Base-by-base conservation (phyloP, 1,284 basidiomycete genomes). In the Acaromyces ingoldii region DNA sequence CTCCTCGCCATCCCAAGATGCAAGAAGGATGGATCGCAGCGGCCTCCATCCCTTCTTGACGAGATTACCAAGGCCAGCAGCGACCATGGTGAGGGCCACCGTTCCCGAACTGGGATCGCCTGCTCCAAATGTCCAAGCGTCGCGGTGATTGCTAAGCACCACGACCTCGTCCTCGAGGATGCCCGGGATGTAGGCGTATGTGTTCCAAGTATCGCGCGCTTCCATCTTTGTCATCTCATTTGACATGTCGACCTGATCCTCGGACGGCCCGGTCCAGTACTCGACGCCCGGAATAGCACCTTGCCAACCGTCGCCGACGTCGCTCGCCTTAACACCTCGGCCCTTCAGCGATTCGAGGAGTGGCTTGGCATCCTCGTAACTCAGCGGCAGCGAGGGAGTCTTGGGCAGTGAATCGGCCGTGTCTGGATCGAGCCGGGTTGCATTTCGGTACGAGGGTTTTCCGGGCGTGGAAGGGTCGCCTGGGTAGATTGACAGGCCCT, bases 1-100 rank as follows among this genome's bases (percentile, higher is more conserved):
- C 81, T 91, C 92, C 78, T 96, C 91, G 0, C 84, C 92, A 75
- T 93, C 90, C 91, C 89, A 95, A 59, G 84, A 87, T 3, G 88
- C 89, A 47, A 96, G 80, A n/a, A 93, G 77, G 65, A 93, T 84
- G 15, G 88, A 92, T 52, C 91, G 80, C 34, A 91, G 77, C 3
- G 92, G 92, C 66, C 84, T 87, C 92, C 92, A 97, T 24, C 90
- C 91, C 13, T 78, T 79, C 60, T 78, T 79, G 21, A 88, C 71
- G 1, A 96, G 79, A 7, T 79, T 77, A 28, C 89, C 90, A 53
- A 91, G 82, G n/a, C 88, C 89, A 30, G 84, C 83, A 54, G 92
- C 81, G 24, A 91, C 80, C 74, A 96, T 91, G 65, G 86, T 82
- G 15, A 92, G 78, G n/a, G 87, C 84, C 0, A 86, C 88, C 0